Percentiles rank a stretch among this genome's conserved stretches.
These are phyloP conservation scores for Eragrostis tef DNA, from an alignment of 202 grass and related monocot species.

Conservation along the genomic window DNA sequence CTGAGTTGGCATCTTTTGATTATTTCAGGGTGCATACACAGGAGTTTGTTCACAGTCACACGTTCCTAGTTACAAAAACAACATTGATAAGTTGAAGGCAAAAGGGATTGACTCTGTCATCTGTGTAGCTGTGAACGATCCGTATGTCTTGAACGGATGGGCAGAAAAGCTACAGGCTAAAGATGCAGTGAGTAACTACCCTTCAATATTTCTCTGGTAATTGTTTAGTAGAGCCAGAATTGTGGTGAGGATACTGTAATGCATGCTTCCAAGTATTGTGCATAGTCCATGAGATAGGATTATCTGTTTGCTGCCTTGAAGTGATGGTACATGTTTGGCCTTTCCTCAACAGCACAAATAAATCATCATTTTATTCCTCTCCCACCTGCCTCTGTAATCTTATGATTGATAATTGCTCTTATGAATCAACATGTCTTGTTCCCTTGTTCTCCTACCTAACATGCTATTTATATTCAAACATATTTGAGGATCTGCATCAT, in stretches of 20 bases:
- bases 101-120: constrained; percentile 93
- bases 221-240: neutral
- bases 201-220: neutral
- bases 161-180: constrained; percentile 85
- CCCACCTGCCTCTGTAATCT: neutral
- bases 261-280: neutral
- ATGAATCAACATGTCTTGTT: neutral
- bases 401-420: neutral
- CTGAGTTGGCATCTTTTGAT: constrained; percentile 9
- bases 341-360: constrained; percentile 1
- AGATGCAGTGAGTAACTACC: constrained; percentile 63
- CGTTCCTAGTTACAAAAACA: constrained; percentile 96
- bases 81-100: constrained; percentile 87
- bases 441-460: constrained; percentile 20
- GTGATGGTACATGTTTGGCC: neutral
- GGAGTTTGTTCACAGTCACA: constrained; percentile 85
- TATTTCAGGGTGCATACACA: constrained; percentile 85
- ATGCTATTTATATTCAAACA: neutral
- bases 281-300: constrained; percentile 14
- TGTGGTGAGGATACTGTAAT: neutral
- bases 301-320: neutral
- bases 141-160: constrained; percentile 91
- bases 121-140: constrained; percentile 94
- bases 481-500: neutral
- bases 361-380: neutral